Percentiles rank a stretch among this genome's conserved stretches.
Evolutionary conservation across 169 alveolate genomes (phyloP).

Genomic region (Theileria orientalis): DNA sequence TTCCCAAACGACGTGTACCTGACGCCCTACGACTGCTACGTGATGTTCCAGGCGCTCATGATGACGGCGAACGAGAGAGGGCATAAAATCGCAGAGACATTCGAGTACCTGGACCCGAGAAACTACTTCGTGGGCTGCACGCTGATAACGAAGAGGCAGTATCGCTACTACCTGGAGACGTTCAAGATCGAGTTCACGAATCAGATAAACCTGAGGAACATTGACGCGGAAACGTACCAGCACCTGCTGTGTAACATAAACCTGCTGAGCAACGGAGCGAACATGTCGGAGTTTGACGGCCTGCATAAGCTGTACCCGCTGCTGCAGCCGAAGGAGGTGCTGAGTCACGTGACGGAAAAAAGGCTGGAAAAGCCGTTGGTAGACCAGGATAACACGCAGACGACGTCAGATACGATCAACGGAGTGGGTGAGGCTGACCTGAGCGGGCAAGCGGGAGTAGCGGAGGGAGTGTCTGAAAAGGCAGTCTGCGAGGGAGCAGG

Average conservation of each 20-base stretch:
- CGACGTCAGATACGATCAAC: too few relatives aligned
- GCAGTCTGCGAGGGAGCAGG: too few relatives aligned
- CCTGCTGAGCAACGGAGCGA: neutral
- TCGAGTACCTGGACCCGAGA: slow-evolving; percentile 64
- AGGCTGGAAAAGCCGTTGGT: too few relatives aligned
- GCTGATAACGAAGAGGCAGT: slow-evolving; percentile 81
- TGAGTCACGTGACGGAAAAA: neutral
- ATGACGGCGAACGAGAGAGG: neutral
- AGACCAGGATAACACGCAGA: too few relatives aligned
- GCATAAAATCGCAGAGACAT: neutral
- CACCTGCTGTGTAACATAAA: slow-evolving; percentile 18
- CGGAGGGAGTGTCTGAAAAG: too few relatives aligned
- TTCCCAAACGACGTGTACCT: slow-evolving; percentile 54
- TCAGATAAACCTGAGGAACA: slow-evolving; percentile 40
- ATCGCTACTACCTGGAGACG: slow-evolving; percentile 63
- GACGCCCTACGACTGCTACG: slow-evolving; percentile 32
- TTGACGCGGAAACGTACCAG: slow-evolving; percentile 8
- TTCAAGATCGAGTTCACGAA: slow-evolving; percentile 29
- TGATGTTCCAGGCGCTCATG: slow-evolving; percentile 2
- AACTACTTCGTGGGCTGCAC: slow-evolving; percentile 69
- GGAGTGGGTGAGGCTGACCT: too few relatives aligned
- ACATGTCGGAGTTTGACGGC: slow-evolving; percentile 21
- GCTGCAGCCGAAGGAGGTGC: slow-evolving; percentile 13
- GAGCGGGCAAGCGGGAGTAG: too few relatives aligned
- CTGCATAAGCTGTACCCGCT: slow-evolving; percentile 25